Evolutionary conservation across 305 asterid genomes (phyloP).

Genomic region (Caryopteris hybrid): DNA sequence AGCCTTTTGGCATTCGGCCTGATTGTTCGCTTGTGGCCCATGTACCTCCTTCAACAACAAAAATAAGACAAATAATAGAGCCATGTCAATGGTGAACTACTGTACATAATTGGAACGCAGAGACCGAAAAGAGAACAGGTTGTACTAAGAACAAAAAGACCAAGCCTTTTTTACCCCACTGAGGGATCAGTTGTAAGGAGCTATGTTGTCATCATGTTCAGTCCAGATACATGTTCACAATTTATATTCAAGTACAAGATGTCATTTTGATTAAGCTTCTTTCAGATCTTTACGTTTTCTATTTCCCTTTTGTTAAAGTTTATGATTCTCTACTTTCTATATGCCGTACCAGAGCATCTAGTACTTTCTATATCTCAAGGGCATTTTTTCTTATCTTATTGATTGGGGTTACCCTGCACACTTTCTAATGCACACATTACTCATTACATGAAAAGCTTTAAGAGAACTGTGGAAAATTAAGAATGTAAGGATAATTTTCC

Average conservation of each 20-base stretch:
- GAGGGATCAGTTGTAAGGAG: neutral
- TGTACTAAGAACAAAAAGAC: neutral
- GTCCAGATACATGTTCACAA: neutral
- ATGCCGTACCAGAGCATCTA: neutral
- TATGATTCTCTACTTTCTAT: neutral
- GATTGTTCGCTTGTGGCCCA: constrained; percentile 96
- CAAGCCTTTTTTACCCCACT: neutral
- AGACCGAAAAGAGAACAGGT: neutral
- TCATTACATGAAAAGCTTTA: too few species aligned
- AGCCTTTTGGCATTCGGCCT: constrained; percentile 96
- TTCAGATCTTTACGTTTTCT: neutral
- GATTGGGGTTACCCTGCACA: too few species aligned
- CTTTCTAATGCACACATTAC: too few species aligned
- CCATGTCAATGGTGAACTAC: constrained; percentile 8
- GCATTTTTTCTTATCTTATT: neutral
- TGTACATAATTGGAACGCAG: neutral
- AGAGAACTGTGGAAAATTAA: too few species aligned
- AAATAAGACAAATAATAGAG: constrained; percentile 10
- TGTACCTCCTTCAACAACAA: constrained; percentile 72
- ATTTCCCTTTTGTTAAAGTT: neutral
- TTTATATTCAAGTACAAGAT: neutral
- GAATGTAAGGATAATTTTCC: too few species aligned
- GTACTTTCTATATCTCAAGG: too few species aligned
- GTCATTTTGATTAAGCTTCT: neutral
- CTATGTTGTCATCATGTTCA: neutral